Evolutionary conservation across 768 basidiomycete species (phyloP), one percentile per base, ranked within the genome.

Genomic region (Mycena haematopus): DNA sequence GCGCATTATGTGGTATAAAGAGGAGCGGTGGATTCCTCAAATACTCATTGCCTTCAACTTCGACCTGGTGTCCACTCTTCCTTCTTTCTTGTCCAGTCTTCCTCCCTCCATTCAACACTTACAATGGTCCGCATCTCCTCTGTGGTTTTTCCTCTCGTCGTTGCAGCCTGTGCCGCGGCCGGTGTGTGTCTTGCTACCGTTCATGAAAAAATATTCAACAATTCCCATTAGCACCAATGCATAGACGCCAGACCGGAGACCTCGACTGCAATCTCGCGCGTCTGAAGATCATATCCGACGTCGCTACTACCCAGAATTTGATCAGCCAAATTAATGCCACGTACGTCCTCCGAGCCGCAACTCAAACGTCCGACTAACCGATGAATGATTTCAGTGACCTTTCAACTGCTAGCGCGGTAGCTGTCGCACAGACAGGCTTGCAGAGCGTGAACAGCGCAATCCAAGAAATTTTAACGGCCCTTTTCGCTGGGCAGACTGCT

Each of bases 401-500:
- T 8, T 52, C 67, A 17, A 64, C 73, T 15, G 50, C 67, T 11
- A 57, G 51, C 49, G 71, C 73, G 2, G 69, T 71, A 9, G 60
- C 59, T 15, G 52, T 65, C 9, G 74, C 73, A 2, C 61, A 64
- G 11, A 49, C 64, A 6, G 71, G 71, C 4, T 65, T 75, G 51
- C 47, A 54, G 3, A 66, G 67, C 40, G 70, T 73, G 0, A 67
- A 70, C 45, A 64, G 45, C 17, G 74, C 57, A 6, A 70, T 74
- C 42, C 70, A 60, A 15, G 60, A 55, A 47, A 75, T 75, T 42
- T 72, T 74, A 1, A 57, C 52, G 27, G 64, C 70, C 11, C 52
- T 73, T 22, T 40, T 73, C 33, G 49, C 67, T 25, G 65, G 66
- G 1, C 53, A 72, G 29, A 60, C 64, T 4, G 62, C 72, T 27